phyloP scores from a whole-genome alignment of 129 eudicot genomes.

The Gnaphalium uliginosum region DNA sequence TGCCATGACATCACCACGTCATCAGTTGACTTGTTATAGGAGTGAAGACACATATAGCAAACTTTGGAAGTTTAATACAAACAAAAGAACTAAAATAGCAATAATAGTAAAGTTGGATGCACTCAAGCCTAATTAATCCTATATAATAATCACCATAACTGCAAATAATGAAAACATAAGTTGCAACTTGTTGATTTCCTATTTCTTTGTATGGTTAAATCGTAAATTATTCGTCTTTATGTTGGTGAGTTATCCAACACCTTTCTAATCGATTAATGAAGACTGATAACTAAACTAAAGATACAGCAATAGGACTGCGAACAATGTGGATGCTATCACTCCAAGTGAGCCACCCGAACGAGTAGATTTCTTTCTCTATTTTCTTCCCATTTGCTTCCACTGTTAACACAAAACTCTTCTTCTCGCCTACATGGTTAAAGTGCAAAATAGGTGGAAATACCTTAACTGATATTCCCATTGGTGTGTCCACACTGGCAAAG shows the following conservation, averaged over 20 bases:
- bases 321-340: slow-evolving; percentile 66
- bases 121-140: not conserved
- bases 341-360: slow-evolving; percentile 86
- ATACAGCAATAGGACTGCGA: slow-evolving; percentile 75
- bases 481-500: slow-evolving; percentile 62
- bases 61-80: too few relatives aligned
- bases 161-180: slow-evolving; percentile 1
- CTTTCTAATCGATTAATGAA: slow-evolving; percentile 10
- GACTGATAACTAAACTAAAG: slow-evolving; percentile 42
- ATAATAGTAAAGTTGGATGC: not conserved
- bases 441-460: slow-evolving; percentile 57
- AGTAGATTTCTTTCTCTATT: slow-evolving; percentile 28
- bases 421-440: slow-evolving; percentile 57
- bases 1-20: too few relatives aligned
- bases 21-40: too few relatives aligned
- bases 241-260: slow-evolving; percentile 21
- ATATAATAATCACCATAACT: not conserved
- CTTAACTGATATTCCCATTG: slow-evolving; percentile 56
- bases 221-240: slow-evolving; percentile 23
- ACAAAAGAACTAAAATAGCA: too few relatives aligned
- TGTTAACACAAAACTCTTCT: slow-evolving; percentile 59
- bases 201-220: slow-evolving; percentile 11
- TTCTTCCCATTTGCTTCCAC: slow-evolving; percentile 37
- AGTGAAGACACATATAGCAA: too few relatives aligned
- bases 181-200: slow-evolving; percentile 13